A percentile compares a stretch with the other conserved stretches of the same genome.
These are phyloP conservation scores for Candida parachauliodes DNA, from an alignment of 805 yeast species.

Conservation along the genomic window DNA sequence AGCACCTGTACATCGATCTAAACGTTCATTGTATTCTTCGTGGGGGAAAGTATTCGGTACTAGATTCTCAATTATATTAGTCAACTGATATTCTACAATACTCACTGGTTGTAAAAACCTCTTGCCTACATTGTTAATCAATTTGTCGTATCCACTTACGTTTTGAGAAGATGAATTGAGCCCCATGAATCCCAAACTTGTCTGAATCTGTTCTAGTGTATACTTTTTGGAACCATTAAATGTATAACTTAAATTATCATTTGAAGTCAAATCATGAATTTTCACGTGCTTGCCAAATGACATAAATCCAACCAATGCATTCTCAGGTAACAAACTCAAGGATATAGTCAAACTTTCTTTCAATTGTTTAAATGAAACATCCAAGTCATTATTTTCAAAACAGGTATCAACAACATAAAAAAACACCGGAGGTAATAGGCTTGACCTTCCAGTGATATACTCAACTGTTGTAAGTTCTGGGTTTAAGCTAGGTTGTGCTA, in stretches of 20 bases:
- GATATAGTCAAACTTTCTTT: constrained; percentile 47
- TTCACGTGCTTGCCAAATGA: constrained; percentile 59
- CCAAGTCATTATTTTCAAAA: constrained; percentile 48
- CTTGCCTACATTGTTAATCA: constrained; percentile 14
- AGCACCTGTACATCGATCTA: constrained; percentile 54
- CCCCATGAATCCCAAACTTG: constrained; percentile 42
- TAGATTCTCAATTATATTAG: constrained; percentile 46
- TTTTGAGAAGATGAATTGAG: constrained; percentile 11
- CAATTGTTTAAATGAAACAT: constrained; percentile 37
- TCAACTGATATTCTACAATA: constrained; percentile 49
- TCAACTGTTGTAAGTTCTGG: constrained; percentile 50
- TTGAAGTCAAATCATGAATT: constrained; percentile 48
- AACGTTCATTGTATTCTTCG: constrained; percentile 40
- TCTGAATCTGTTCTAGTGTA: constrained; percentile 43
- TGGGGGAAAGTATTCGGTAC: constrained; percentile 48
- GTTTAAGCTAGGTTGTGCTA: constrained; percentile 31
- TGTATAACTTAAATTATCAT: constrained; percentile 28
- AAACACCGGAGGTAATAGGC: constrained; percentile 46
- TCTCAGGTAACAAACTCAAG: constrained; percentile 48
- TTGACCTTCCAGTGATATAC: constrained; percentile 38
- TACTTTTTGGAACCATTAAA: constrained; percentile 60
- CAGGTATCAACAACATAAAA: constrained; percentile 58
- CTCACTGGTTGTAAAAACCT: constrained; percentile 47
- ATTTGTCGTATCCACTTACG: constrained; percentile 7
- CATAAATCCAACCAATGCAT: constrained; percentile 54